These are phyloP conservation scores for Camelina neglecta DNA, from an alignment of 345 rosid species.

Conservation along the genomic window DNA sequence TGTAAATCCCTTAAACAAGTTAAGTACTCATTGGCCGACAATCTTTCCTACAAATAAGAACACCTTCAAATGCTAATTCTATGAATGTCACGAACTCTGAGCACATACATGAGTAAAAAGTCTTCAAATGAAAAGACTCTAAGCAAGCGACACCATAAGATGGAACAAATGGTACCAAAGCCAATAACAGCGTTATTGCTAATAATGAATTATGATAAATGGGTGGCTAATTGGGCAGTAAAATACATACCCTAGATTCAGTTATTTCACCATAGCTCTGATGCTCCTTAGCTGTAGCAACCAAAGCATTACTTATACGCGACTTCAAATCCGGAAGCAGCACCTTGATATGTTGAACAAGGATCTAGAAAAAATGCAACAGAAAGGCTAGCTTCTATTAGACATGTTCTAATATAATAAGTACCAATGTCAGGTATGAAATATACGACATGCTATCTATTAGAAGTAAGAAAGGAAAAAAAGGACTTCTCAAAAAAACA, in stretches of 20 bases:
- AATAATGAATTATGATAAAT: neutral
- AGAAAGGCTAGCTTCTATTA: conserved; percentile 26
- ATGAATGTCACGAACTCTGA: conserved; percentile 7
- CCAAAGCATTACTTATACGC: conserved; percentile 53
- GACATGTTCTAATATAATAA: conserved; percentile 14
- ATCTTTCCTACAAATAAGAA: neutral
- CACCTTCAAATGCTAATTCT: neutral
- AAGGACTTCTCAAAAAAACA: conserved; percentile 7
- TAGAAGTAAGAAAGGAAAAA: neutral
- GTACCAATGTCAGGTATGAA: conserved; percentile 10
- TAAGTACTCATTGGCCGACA: conserved; percentile 2
- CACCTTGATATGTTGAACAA: conserved; percentile 65
- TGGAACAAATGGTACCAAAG: conserved; percentile 14
- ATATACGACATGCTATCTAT: conserved; percentile 4
- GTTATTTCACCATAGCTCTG: conserved; percentile 57
- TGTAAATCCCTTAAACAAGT: conserved; percentile 1
- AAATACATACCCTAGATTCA: conserved; percentile 58
- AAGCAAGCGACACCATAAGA: conserved; percentile 6
- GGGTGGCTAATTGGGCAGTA: conserved; percentile 8
- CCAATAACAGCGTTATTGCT: conserved; percentile 23
- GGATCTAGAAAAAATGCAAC: conserved; percentile 49
- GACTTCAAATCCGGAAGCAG: conserved; percentile 68
- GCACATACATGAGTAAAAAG: conserved; percentile 19
- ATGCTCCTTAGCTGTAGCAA: conserved; percentile 58
- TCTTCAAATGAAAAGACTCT: conserved; percentile 13